Conservation (phyloP, 257 asterid species). For the Nicotiana noctiflora region DNA sequence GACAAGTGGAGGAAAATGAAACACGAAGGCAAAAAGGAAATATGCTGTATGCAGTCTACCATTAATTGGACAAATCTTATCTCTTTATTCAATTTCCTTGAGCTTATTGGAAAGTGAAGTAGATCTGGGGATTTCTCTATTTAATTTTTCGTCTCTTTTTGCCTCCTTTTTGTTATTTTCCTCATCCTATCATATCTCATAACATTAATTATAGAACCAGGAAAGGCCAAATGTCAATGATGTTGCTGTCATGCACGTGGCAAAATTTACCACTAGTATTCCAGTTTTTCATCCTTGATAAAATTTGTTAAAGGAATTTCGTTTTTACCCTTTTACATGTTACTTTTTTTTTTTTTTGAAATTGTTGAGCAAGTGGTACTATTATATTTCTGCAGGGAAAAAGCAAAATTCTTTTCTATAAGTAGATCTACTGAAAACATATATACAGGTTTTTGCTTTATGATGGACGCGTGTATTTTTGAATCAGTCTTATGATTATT, state of each 20-base stretch:
- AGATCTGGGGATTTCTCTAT: background rate
- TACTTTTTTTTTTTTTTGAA: background rate
- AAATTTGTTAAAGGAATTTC: background rate
- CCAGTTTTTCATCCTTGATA: background rate
- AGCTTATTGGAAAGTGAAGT: constrained; percentile 25
- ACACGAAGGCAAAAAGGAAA: constrained; percentile 33
- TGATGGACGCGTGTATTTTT: background rate
- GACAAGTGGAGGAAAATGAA: constrained; percentile 39
- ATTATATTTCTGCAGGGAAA: background rate
- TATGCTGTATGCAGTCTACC: constrained; percentile 12
- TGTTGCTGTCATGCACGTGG: constrained; percentile 27
- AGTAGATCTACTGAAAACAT: background rate
- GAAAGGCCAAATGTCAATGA: constrained; percentile 19
- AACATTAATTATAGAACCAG: background rate
- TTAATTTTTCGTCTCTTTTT: background rate
- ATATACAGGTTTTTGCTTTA: background rate
- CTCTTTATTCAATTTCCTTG: constrained; percentile 14
- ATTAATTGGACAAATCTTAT: constrained; percentile 32
- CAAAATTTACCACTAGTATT: background rate
- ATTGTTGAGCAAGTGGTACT: background rate
- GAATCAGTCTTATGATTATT: background rate
- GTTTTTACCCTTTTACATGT: background rate
- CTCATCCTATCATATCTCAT: background rate
- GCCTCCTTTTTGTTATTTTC: background rate
- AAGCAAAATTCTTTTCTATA: background rate